Evolutionary conservation across 2,329 filamentous ascomycete species (phyloP), one percentile per base, ranked within the genome.

Genomic region (Colletotrichum theobromicola): DNA sequence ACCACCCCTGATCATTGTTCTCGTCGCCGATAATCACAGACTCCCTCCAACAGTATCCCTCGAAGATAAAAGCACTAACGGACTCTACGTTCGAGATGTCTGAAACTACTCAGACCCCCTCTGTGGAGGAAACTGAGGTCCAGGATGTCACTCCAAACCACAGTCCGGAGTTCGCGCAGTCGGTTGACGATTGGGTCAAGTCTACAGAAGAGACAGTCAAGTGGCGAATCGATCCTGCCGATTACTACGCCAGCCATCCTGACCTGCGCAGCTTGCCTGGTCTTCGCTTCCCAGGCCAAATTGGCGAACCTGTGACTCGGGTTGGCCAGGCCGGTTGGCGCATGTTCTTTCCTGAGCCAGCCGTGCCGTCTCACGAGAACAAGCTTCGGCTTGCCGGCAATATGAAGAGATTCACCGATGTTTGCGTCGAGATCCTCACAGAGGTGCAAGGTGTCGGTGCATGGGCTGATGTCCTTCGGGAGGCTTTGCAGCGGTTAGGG

Each of bases 401-500:
- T 13, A 50, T 50, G n/a, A 50, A 50, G 42, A 50, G 13, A 50
- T 50, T 50, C 42, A 50, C 42, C n/a, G 42, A 50, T 50, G 10
- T 50, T 1, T 50, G n/a, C 13, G 18, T 50, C 10, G 42, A 50
- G 2, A 6, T 50, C 16, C 5, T 21, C 42, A 50, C 42, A 50
- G 42, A 50, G 0, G 21, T n/a, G 21, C 42, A 12, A 2, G 42
- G 42, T 4, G n/a, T 50, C n/a, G n/a, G 42, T 50, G n/a, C 21
- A 50, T 50, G 42, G 42, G 21, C 21, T 0, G 42, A 50, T 0
- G 10, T 50, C 4, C 42, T 50, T 50, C 42, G 42, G 0, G n/a
- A 21, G 4, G n/a, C 42, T 12, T 7, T 50, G 42, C 42, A 50
- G 5, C 10, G 42, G 42, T 50, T 50, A 0, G 0, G 0, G 10